Evolutionary conservation across 768 basidiomycete species (phyloP), one percentile per base, ranked within the genome.

Genomic region (Boletellus ananas): DNA sequence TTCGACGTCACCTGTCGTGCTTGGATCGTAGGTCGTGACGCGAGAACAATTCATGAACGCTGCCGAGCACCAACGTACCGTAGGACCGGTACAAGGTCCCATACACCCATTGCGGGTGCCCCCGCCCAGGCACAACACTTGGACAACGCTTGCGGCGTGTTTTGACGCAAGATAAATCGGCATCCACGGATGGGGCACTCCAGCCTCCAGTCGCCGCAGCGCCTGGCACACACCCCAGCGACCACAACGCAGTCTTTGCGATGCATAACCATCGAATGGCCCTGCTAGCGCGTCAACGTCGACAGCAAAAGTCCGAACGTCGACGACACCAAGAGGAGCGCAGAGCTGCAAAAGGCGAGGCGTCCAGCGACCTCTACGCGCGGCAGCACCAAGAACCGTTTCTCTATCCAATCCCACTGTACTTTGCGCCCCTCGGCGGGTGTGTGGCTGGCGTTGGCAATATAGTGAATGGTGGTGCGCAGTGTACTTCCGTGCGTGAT

Each of bases 101-200:
- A 2, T 85, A 85, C 64, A 77, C 72, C 6, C 69, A 79, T 56
- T 84, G 83, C 50, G 82, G 83, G 1, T 83, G 83, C 51, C 76
- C 79, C 3, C 66, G 71, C 1, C 76, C 78, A 0, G 77, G 57
- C 3, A 44, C 12, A 72, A 76, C 70, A 3, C 68, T 81, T 11
- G 70, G 72, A 1, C 72, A 77, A 54, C 69, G 67, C n/a, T 64
- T 81, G 34, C 60, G 66, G 7, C 72, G 68, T 7, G 52, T 60
- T 2, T 44, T 57, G 47, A 18, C 2, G 7, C 43, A 41, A 34
- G 17, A 52, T 39, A 4, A 34, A 21, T 10, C n/a, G n/a, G n/a
- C n/a, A n/a, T n/a, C 36, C 17, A 9, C 46, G 42, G 17, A 62
- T 43, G 17, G n/a, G 17, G 49, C 64, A 29, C 73, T 75, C 43